phyloP scores from a whole-genome alignment of 805 yeast species.

The Cyberlindnera subsufficiens region DNA sequence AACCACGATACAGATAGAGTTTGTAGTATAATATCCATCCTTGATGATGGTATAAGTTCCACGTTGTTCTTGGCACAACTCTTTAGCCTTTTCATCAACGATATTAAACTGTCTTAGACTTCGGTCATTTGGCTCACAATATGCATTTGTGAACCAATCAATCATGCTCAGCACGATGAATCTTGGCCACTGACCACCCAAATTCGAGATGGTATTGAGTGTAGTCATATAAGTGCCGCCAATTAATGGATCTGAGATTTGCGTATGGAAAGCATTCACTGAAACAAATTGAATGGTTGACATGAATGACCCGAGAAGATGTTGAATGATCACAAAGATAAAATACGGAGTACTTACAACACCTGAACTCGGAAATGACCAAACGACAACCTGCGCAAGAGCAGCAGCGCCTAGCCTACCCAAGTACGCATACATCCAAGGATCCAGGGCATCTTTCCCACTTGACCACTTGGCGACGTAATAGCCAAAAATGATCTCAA shows the following conservation, averaged over 20 bases:
- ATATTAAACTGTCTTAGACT: conserved; percentile 1
- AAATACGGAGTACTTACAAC: conserved; percentile 52
- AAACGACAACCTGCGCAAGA: conserved; percentile 69
- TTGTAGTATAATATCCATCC: conserved; percentile 86
- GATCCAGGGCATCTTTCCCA: conserved; percentile 67
- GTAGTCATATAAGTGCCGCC: conserved; percentile 99
- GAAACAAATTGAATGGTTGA: conserved; percentile 93
- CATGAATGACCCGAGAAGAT: conserved; percentile 85
- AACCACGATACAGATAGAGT: conserved; percentile 58
- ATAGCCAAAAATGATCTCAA: conserved; percentile 91
- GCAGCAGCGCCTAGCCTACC: conserved; percentile 76
- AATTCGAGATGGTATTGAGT: conserved; percentile 81
- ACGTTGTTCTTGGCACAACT: conserved; percentile 42
- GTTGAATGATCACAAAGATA: conserved; percentile 70
- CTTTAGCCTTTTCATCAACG: conserved; percentile 34
- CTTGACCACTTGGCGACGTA: conserved; percentile 94
- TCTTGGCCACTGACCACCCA: conserved; percentile 98
- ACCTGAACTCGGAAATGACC: conserved; percentile 54
- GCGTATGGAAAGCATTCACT: conserved; percentile 90
- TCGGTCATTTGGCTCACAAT: conserved; percentile 39
- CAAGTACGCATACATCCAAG: conserved; percentile 85
- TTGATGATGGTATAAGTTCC: conserved; percentile 50
- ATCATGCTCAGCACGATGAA: conserved; percentile 74
- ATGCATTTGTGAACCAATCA: conserved; percentile 66
- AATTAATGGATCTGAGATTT: conserved; percentile 89